Conservation (phyloP, 345 rosid genomes). For the Hypericum androsaemum region DNA sequence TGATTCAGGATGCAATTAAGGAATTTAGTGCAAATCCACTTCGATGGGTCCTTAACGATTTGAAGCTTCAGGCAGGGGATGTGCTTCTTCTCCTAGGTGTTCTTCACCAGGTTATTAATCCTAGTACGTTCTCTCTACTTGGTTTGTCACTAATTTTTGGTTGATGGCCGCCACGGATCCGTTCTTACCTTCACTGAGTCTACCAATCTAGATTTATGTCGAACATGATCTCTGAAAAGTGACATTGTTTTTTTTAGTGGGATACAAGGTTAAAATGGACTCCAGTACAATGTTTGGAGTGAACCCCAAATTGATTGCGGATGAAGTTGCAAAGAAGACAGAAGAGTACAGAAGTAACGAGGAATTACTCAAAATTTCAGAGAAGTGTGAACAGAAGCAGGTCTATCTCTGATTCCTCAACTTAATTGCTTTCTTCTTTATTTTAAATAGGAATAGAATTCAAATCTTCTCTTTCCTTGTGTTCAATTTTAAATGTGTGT, state of each 20-base stretch:
- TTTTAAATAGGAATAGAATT: too few relatives aligned
- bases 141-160: too few relatives aligned
- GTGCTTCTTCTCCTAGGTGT: conserved; percentile 31
- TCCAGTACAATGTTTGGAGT: conserved; percentile 32
- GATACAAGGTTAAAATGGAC: conserved; percentile 41
- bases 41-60: conserved; percentile 17
- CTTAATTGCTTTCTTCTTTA: too few relatives aligned
- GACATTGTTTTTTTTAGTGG: conserved; percentile 29
- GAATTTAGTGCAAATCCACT: conserved; percentile 28
- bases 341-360: conserved; percentile 31
- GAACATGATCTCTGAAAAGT: too few relatives aligned
- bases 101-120: conserved; percentile 57
- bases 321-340: conserved; percentile 33
- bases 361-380: conserved; percentile 25
- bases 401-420: conserved; percentile 11
- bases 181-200: too few relatives aligned
- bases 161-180: too few relatives aligned
- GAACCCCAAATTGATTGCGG: conserved; percentile 28
- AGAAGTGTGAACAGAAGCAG: conserved; percentile 28
- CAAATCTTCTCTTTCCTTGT: too few relatives aligned
- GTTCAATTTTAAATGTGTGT: too few relatives aligned
- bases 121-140: conserved; percentile 46
- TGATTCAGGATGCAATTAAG: conserved; percentile 36
- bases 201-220: too few relatives aligned
- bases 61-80: conserved; percentile 39